Evolutionary conservation across 1,284 basidiomycete genomes (phyloP), one percentile per base, ranked within the genome.

Genomic region (Malassezia obtusa): DNA sequence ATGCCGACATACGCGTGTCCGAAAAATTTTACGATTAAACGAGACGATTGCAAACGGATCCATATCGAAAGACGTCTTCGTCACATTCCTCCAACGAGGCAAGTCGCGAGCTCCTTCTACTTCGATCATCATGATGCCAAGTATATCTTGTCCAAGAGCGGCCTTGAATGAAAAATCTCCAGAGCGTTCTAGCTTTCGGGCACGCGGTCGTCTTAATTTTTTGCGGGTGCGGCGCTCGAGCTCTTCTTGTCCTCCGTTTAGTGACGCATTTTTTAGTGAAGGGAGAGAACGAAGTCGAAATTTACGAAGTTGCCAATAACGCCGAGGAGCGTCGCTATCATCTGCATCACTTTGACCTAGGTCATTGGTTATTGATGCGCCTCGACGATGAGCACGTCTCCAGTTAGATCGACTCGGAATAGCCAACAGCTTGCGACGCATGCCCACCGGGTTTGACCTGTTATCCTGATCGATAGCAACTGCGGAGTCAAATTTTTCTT

Each of bases 1-100:
- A 58, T 75, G 75, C 1, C 75, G 68, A 7, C 71, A 69, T 24
- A 77, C 75, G 9, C 89, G 84, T 0, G 90, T 95, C 3, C 91
- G 81, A 77, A 95, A 96, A 10, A 96, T 87, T 75, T 95, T 95
- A 76, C 92, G 91, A 32, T 90, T 87, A 63, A 98, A 96, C 2
- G 88, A 90, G 61, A 91, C 82, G 61, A 98, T 89, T 14, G 89
- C 86, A 67, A 95, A 96, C 0, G 90, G 90, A 67, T 98, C 90
- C 90, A 96, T 96, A 71, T 96, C 91, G 81, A 84, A 90, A 0
- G 86, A 86, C 0, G 82, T 86, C 2, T 61, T 54, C 5, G 60
- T 64, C 56, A 67, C 67, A 39, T 94, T 95, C 74, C 84, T 86
- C 66, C 91, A 78, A 63, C 81, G 81, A 0, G 92, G 92, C 52